Evolutionary conservation across 2,329 filamentous ascomycete genomes (phyloP), one percentile per base, ranked within the genome.

Genomic region (Aspergillus tanneri): DNA sequence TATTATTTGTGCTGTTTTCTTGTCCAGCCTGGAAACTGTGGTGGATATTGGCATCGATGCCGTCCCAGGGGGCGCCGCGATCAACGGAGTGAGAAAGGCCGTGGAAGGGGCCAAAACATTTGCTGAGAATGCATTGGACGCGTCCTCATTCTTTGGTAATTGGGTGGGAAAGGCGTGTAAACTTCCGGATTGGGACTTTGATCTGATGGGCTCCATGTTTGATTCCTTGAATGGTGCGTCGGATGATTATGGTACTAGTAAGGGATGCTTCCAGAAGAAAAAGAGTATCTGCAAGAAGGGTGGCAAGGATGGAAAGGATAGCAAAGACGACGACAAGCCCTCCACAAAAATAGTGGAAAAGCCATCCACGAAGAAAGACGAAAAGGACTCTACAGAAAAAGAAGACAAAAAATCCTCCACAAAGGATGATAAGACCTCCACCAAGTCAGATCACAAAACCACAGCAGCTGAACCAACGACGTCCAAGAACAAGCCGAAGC

Each of bases 1-100:
- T 14, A 40, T 40, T 25, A 24, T 40, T 22, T 40, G 37, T 22
- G 37, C 22, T 12, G 37, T 40, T 14, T 40, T 40, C 37, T 27
- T 40, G 22, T 18, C 22, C 12, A 40, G 37, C 16, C 16, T 40
- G 3, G 25, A 40, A 14, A 40, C 37, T 2, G 16, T 40, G 11
- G 22, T 14, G 3, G 25, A 25, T 10, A 25, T 40, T 16, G 37
- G 37, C 5, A 24, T 40, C 4, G 25, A 40, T 40, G 25, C 37
- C 9, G 12, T 40, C 9, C 25, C 25, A 9, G 37, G 37, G 3
- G 30, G 30, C 6, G 7, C 9, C 9, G 30, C 30, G 3, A 34
- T 34, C 16, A 34, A 34, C 19, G 30, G 30, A 9, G 30, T 34
- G 14, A 8, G 30, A 34, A 34, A 18, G 30, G 30, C 30, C 10